Evolutionary conservation across 805 yeast species (phyloP).

Genomic region (Kazachstania psychrophila): DNA sequence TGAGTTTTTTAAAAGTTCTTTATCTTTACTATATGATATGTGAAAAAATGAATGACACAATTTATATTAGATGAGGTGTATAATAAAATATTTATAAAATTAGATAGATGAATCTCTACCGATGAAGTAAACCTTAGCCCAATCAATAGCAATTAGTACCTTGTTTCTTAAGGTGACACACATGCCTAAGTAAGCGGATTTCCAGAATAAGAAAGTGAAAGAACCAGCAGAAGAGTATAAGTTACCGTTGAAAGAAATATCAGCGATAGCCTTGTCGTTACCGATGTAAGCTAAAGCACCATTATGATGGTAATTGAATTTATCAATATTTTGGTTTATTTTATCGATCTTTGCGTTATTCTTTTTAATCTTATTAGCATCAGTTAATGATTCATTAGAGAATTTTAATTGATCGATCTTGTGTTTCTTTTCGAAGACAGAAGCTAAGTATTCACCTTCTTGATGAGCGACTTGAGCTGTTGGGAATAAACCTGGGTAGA

Average conservation of each 20-base stretch:
- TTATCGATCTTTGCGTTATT: constrained; percentile 38
- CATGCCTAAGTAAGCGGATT: constrained; percentile 89
- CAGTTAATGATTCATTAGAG: constrained; percentile 24
- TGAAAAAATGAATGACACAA: no score
- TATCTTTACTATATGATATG: neutral
- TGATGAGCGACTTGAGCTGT: constrained; percentile 98
- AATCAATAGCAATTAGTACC: constrained; percentile 74
- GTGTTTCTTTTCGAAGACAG: constrained; percentile 55
- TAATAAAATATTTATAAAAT: neutral
- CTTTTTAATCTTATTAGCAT: constrained; percentile 36
- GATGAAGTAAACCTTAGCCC: constrained; percentile 78
- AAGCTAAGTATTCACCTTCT: constrained; percentile 77
- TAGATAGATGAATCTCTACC: constrained; percentile 69
- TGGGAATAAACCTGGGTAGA: constrained; percentile 79
- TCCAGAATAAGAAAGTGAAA: constrained; percentile 86
- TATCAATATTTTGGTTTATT: constrained; percentile 37
- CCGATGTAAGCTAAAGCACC: constrained; percentile 95
- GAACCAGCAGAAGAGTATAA: constrained; percentile 77
- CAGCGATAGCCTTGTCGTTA: constrained; percentile 88
- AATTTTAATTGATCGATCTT: constrained; percentile 48
- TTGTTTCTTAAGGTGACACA: constrained; percentile 82
- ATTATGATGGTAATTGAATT: constrained; percentile 76
- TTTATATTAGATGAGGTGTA: no score
- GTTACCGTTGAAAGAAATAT: constrained; percentile 59
- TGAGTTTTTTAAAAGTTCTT: neutral